phyloP scores from a whole-genome alignment of 75 land plant species.

The Pinus tabuliformis region DNA sequence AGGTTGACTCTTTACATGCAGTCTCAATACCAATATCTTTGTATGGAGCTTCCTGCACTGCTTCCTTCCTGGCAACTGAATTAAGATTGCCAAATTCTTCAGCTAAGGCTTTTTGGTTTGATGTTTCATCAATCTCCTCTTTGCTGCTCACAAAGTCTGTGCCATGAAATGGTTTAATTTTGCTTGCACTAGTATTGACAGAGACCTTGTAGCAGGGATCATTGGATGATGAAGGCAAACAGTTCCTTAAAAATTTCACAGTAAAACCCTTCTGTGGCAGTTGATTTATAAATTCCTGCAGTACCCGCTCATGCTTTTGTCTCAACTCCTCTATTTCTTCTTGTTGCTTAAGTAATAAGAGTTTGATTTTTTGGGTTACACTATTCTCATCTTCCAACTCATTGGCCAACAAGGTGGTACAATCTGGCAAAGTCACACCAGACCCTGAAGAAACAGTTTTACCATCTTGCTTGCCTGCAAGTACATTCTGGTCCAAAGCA shows the following conservation, averaged over 20 bases:
- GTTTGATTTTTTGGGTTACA: conserved; percentile 36
- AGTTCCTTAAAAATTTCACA: conserved; percentile 12
- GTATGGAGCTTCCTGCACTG: not conserved
- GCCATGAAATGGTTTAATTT: not conserved
- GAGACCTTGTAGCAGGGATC: not conserved
- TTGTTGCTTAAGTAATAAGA: conserved; percentile 44
- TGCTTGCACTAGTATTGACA: not conserved
- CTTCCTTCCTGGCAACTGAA: not conserved
- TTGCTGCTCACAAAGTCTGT: not conserved
- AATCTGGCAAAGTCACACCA: not conserved
- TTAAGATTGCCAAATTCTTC: not conserved
- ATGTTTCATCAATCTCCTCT: not conserved
- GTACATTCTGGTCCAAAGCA: not conserved
- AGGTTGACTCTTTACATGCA: not conserved
- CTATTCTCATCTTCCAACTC: conserved; percentile 26
- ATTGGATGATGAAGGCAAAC: not conserved
- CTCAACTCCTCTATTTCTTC: conserved; percentile 59
- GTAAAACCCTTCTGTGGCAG: conserved; percentile 21
- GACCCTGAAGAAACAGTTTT: not conserved
- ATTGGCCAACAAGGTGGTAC: conserved; percentile 1
- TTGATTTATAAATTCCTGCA: conserved; percentile 38
- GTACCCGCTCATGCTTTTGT: conserved; percentile 44
- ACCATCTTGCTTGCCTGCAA: conserved; percentile 2
- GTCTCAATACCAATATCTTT: conserved; percentile 5
- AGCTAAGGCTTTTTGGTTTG: not conserved